These are phyloP conservation scores for Saccharomycodes ludwigii DNA, from an alignment of 805 yeast genomes.

Conservation along the genomic window DNA sequence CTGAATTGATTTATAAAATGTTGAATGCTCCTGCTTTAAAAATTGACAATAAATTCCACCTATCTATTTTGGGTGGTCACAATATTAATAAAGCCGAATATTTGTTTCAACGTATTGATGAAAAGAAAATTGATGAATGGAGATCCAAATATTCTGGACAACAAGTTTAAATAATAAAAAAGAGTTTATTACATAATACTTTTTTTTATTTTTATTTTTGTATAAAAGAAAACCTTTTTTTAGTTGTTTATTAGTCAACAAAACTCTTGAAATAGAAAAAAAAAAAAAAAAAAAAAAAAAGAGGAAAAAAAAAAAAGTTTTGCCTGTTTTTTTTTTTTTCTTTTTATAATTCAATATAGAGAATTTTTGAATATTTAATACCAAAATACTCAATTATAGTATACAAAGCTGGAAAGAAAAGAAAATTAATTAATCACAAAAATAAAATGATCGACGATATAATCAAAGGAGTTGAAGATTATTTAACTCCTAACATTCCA, in stretches of 20 bases:
- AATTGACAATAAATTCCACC: slow-evolving; percentile 64
- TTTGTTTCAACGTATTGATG: slow-evolving; percentile 85
- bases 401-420: slow-evolving; percentile 10
- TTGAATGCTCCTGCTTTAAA: slow-evolving; percentile 70
- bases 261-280: too few species aligned
- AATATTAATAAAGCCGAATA: slow-evolving; percentile 84
- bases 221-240: too few species aligned
- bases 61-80: slow-evolving; percentile 67
- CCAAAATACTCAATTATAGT: background rate
- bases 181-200: background rate
- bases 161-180: slow-evolving; percentile 23
- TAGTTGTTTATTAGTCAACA: too few species aligned
- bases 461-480: slow-evolving; percentile 28
- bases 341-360: too few species aligned
- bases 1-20: slow-evolving; percentile 58
- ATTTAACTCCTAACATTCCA: slow-evolving; percentile 36
- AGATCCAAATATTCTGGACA: slow-evolving; percentile 77
- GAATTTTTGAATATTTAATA: too few species aligned
- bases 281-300: too few species aligned
- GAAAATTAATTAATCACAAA: slow-evolving; percentile 6
- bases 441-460: slow-evolving; percentile 45
- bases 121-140: slow-evolving; percentile 78
- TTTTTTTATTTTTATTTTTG: background rate
- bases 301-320: too few species aligned
- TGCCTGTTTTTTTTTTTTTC: too few species aligned